Evolutionary conservation across 768 basidiomycete species (phyloP).

Genomic region (Lentinula sp.): DNA sequence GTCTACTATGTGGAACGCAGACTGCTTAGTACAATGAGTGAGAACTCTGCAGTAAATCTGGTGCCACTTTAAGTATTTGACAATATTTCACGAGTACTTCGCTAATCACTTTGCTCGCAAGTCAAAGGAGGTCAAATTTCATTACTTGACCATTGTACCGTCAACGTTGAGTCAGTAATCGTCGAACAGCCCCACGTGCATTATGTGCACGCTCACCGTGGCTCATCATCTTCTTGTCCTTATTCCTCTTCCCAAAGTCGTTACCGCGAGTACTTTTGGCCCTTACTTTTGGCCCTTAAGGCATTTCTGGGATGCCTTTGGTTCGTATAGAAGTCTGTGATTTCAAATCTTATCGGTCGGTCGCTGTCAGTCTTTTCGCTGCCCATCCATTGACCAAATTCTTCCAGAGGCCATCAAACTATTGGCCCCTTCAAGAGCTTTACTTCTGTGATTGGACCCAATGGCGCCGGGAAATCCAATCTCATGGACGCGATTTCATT

Average conservation of each 20-base stretch:
- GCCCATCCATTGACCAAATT: background rate
- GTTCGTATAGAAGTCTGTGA: constrained; percentile 85
- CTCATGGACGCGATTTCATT: constrained; percentile 99
- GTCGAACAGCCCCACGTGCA: background rate
- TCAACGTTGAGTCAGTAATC: too few species aligned
- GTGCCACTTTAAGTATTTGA: too few species aligned
- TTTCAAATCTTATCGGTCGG: constrained; percentile 92
- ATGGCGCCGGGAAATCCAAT: constrained; percentile 98
- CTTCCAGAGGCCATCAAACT: constrained; percentile 63
- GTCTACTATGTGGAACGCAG: constrained; percentile 45
- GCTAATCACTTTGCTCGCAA: too few species aligned
- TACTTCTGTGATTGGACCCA: constrained; percentile 95
- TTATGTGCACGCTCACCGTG: background rate
- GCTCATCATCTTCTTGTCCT: background rate
- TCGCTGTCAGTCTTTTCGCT: background rate
- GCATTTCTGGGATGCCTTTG: constrained; percentile 56
- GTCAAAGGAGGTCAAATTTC: too few species aligned
- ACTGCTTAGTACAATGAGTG: too few species aligned
- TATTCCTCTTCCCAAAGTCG: background rate
- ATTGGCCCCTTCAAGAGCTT: constrained; percentile 92
- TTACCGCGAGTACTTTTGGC: background rate
- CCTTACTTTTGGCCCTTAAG: background rate
- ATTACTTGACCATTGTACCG: too few species aligned
- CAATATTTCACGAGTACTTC: too few species aligned
- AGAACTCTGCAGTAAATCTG: too few species aligned